phyloP scores from a whole-genome alignment of 352 stramenopile species.

The Peronosclerospora sorghi region DNA sequence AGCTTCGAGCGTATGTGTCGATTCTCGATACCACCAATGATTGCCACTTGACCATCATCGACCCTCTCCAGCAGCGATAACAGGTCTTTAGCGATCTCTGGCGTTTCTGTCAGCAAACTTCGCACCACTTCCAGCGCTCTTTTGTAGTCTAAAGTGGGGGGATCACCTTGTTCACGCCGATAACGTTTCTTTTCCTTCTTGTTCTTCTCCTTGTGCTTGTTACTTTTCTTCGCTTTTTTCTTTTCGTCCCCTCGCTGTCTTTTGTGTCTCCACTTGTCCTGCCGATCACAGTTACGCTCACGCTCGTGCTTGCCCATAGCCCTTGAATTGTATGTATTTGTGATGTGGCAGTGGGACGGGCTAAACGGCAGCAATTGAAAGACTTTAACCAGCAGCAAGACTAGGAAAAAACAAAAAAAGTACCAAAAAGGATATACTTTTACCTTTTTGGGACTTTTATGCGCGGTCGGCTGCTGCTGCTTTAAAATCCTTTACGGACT shows the following conservation, averaged over 20 bases:
- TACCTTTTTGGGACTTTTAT: too few relatives aligned
- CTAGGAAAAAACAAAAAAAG: too few relatives aligned
- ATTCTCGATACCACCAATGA: constrained; percentile 75
- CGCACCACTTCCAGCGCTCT: constrained; percentile 37
- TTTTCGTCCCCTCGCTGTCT: constrained; percentile 19
- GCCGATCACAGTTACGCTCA: constrained; percentile 9
- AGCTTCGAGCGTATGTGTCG: constrained; percentile 50
- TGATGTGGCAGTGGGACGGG: constrained; percentile 15
- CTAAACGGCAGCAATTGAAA: too few relatives aligned
- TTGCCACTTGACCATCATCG: constrained; percentile 56
- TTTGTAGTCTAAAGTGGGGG: constrained; percentile 14
- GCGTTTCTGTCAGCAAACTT: constrained; percentile 52
- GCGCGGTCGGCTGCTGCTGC: too few relatives aligned
- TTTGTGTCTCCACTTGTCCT: constrained; percentile 26
- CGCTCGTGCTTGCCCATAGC: constrained; percentile 25
- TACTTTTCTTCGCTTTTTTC: constrained; percentile 23
- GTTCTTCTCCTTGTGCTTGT: constrained; percentile 23
- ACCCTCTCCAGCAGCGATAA: constrained; percentile 63
- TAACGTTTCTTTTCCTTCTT: constrained; percentile 11
- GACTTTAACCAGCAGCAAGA: too few relatives aligned
- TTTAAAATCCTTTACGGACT: too few relatives aligned
- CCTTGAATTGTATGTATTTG: constrained; percentile 4
- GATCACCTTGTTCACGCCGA: constrained; percentile 8
- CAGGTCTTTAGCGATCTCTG: constrained; percentile 51
- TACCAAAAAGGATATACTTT: too few relatives aligned